A percentile compares a stretch with the other conserved stretches of the same genome.
phyloP scores from a whole-genome alignment of 176 grass and related monocot genomes.

The Cocos nucifera region DNA sequence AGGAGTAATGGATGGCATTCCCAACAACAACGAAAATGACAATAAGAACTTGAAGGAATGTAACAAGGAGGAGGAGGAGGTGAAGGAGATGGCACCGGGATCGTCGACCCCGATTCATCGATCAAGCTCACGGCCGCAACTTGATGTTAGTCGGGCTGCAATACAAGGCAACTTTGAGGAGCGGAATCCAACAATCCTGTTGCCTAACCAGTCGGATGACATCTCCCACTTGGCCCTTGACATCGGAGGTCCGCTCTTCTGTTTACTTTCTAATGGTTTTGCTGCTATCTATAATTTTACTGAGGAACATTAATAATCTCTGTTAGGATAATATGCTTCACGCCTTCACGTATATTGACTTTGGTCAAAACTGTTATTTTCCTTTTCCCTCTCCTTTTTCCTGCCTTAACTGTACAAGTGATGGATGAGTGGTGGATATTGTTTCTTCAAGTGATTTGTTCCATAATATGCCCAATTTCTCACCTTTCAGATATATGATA shows the following conservation, averaged over 20 bases:
- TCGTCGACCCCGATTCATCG: constrained; percentile 30
- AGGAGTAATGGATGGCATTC: background rate
- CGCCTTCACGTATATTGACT: too few species aligned
- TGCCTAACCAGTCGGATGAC: constrained; percentile 96
- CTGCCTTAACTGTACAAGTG: too few species aligned
- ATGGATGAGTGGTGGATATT: too few species aligned
- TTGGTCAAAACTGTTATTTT: too few species aligned
- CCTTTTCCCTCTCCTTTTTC: too few species aligned
- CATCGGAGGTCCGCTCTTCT: constrained; percentile 59
- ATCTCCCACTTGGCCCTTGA: constrained; percentile 92
- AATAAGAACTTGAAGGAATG: background rate
- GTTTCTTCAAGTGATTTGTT: too few species aligned
- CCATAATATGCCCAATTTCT: too few species aligned
- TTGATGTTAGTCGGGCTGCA: constrained; percentile 84
- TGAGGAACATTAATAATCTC: too few species aligned
- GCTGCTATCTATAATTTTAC: too few species aligned
- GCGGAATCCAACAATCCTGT: constrained; percentile 70
- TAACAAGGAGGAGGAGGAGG: constrained; percentile 7
- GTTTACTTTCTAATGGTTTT: too few species aligned
- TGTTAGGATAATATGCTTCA: too few species aligned
- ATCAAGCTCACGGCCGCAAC: constrained; percentile 74
- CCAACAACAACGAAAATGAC: background rate
- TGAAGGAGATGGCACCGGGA: background rate
- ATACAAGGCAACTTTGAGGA: constrained; percentile 91
- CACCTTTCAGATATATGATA: too few species aligned